phyloP scores from a whole-genome alignment of 2,329 filamentous ascomycete genomes.

The Epichloe gansuensis region DNA sequence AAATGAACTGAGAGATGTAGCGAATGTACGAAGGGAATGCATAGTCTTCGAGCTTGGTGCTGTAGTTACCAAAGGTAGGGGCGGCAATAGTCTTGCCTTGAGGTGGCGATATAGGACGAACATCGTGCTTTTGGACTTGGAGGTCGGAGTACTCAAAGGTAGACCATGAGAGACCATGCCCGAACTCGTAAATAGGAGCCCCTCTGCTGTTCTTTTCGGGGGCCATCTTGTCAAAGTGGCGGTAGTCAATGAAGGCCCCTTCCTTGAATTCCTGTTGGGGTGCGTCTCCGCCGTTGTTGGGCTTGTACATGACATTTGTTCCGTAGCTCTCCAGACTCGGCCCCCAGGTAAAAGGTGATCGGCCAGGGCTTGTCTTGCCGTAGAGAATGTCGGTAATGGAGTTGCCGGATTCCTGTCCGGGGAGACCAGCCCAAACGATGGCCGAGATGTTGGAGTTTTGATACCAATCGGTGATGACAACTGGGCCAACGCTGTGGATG shows the following conservation, averaged over 20 bases:
- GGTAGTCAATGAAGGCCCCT: constrained; percentile 63
- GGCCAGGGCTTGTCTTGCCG: constrained; percentile 65
- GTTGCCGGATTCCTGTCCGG: constrained; percentile 74
- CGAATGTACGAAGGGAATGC: constrained; percentile 49
- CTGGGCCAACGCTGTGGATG: constrained; percentile 73
- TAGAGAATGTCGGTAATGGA: constrained; percentile 73
- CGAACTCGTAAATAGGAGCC: constrained; percentile 68
- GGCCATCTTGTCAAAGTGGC: constrained; percentile 51
- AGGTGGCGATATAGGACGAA: constrained; percentile 42
- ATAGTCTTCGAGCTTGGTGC: constrained; percentile 51
- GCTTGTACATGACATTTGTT: constrained; percentile 50
- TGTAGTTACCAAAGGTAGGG: constrained; percentile 50
- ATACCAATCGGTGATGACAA: constrained; percentile 63
- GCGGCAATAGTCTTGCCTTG: constrained; percentile 49
- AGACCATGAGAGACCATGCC: constrained; percentile 69
- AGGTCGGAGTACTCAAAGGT: constrained; percentile 65
- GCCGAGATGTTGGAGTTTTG: constrained; percentile 68
- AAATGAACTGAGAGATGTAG: constrained; percentile 45
- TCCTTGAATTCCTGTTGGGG: constrained; percentile 66
- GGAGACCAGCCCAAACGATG: constrained; percentile 69
- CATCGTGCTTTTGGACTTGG: constrained; percentile 36
- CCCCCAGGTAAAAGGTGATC: constrained; percentile 72
- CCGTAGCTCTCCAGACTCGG: constrained; percentile 54
- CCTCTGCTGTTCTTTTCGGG: constrained; percentile 18
- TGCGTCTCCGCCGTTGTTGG: constrained; percentile 52